A percentile compares a stretch with the other conserved stretches of the same genome.
Evolutionary conservation across 2,329 filamentous ascomycete species (phyloP).

Genomic region (Exserohilum turcica): DNA sequence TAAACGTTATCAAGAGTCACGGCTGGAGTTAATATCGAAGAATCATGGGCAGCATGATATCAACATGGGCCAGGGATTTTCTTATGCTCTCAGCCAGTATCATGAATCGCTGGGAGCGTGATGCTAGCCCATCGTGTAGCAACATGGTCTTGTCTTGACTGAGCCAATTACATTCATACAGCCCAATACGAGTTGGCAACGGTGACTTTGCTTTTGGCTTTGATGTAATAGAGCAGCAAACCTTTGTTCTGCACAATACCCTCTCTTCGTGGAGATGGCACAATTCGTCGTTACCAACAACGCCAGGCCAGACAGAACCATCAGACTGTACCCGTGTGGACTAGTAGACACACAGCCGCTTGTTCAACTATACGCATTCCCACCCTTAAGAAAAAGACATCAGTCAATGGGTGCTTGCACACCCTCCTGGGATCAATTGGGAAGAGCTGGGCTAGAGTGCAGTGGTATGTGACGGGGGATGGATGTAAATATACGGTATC

Average conservation of each 20-base stretch:
- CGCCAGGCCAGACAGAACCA: constrained; percentile 41
- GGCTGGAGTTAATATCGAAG: not conserved
- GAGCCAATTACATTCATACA: constrained; percentile 56
- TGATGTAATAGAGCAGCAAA: constrained; percentile 55
- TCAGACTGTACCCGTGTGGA: constrained; percentile 50
- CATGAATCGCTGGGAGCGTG: constrained; percentile 12
- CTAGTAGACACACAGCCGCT: constrained; percentile 53
- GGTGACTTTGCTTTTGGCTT: constrained; percentile 56
- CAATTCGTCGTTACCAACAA: constrained; percentile 52
- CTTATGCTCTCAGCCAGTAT: constrained; percentile 6
- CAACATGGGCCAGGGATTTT: constrained; percentile 5
- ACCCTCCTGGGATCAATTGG: constrained; percentile 61
- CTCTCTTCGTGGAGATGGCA: constrained; percentile 56
- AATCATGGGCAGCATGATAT: constrained; percentile 15
- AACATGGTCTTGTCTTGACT: constrained; percentile 57
- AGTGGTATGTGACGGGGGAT: constrained; percentile 46
- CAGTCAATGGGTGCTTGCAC: constrained; percentile 61
- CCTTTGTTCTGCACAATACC: constrained; percentile 51
- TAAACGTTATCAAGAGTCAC: constrained; percentile 10
- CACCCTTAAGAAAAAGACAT: constrained; percentile 50
- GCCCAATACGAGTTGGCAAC: constrained; percentile 59
- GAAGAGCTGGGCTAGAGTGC: constrained; percentile 56
- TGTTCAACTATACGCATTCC: constrained; percentile 53
- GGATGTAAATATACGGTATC: too few relatives aligned
- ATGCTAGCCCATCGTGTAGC: constrained; percentile 38